phyloP scores from a whole-genome alignment of 139 green algal genomes.

The Edaphochlamys debaryana region DNA sequence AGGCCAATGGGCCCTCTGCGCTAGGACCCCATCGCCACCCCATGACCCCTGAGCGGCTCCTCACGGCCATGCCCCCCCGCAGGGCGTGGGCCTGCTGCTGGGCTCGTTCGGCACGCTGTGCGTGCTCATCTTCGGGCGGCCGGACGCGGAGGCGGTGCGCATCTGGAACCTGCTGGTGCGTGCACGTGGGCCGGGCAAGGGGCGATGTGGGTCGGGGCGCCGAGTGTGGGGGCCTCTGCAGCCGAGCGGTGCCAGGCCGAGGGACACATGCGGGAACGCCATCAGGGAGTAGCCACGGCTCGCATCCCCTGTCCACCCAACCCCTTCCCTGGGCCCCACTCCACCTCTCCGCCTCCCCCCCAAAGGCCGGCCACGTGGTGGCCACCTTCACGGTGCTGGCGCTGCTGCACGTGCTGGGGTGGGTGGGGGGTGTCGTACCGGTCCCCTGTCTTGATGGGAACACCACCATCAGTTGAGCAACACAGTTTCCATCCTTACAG shows the following conservation, averaged over 20 bases:
- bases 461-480: no score
- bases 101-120: slow-evolving; percentile 61
- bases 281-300: no score
- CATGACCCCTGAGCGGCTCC: neutral
- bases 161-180: slow-evolving; percentile 60
- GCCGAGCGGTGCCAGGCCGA: no score
- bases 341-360: no score
- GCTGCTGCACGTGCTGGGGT: slow-evolving; percentile 42
- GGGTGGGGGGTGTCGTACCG: no score
- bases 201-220: neutral
- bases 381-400: slow-evolving; percentile 40
- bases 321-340: no score
- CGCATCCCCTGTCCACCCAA: neutral
- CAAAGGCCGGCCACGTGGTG: slow-evolving; percentile 23
- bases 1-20: neutral
- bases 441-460: no score
- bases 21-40: no score
- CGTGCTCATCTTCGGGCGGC: slow-evolving; percentile 60
- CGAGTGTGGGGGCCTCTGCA: neutral
- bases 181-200: neutral
- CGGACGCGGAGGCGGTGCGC: slow-evolving; percentile 52
- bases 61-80: neutral
- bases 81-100: slow-evolving; percentile 57
- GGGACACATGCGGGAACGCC: no score
- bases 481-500: no score